Evolutionary conservation across 2,329 filamentous ascomycete genomes (phyloP).

Genomic region (Neofusicoccum sp.): DNA sequence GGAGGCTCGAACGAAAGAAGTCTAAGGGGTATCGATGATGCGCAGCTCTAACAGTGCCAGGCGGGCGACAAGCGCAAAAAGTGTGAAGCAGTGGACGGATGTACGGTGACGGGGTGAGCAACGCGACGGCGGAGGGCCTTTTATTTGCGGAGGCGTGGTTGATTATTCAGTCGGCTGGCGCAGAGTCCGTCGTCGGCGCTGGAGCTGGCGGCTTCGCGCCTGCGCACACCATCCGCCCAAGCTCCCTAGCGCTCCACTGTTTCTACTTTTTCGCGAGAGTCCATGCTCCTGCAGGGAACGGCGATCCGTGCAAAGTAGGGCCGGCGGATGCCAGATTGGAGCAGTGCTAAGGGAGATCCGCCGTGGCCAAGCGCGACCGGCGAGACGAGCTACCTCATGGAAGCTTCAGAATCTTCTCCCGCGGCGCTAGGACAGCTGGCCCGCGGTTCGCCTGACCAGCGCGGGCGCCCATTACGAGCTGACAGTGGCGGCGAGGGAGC

Average conservation of each 20-base stretch:
- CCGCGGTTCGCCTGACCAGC: background rate
- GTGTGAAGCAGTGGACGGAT: background rate
- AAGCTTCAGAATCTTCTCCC: conserved; percentile 17
- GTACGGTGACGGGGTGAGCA: conserved; percentile 5
- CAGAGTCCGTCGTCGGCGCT: conserved; percentile 1
- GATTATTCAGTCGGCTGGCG: conserved; percentile 17
- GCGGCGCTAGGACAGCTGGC: background rate
- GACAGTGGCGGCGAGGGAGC: background rate
- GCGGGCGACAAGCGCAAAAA: background rate
- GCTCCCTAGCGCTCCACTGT: conserved; percentile 16
- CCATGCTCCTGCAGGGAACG: conserved; percentile 16
- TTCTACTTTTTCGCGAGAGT: conserved; percentile 18
- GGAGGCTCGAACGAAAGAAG: conserved; percentile 2
- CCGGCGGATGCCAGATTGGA: conserved; percentile 3
- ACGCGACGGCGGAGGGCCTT: background rate
- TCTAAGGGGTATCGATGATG: background rate
- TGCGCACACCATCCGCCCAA: conserved; percentile 17
- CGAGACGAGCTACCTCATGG: conserved; percentile 4
- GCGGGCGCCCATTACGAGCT: background rate
- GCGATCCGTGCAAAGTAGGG: conserved; percentile 17
- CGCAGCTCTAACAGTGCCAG: background rate
- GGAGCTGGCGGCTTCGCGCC: conserved; percentile 9
- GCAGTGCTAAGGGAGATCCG: conserved; percentile 9
- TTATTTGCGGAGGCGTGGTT: conserved; percentile 4
- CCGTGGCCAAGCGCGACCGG: conserved; percentile 9